Percentiles rank a stretch among this genome's conserved stretches.
Evolutionary conservation across 1,284 basidiomycete genomes (phyloP).

Genomic region (Cutaneotrichosporon sp.): DNA sequence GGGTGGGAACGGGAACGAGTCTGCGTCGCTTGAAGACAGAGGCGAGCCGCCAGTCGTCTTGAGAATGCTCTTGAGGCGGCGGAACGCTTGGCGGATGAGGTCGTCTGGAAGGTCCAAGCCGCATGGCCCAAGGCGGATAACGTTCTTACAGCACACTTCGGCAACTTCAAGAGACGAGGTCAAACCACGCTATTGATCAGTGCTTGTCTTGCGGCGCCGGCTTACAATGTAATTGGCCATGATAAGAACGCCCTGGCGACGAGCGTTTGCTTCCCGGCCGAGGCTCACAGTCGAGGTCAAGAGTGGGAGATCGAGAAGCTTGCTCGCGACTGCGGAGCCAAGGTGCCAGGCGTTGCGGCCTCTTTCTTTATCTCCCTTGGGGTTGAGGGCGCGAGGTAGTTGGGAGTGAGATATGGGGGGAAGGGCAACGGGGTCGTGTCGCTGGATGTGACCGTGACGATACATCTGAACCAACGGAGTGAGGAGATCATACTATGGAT

Average conservation of each 20-base stretch:
- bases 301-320: constrained; percentile 27
- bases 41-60: constrained; percentile 19
- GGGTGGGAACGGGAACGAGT: constrained; percentile 29
- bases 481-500: constrained; percentile 41
- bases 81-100: constrained; percentile 41
- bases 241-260: constrained; percentile 23
- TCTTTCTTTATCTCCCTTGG: constrained; percentile 42
- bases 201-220: background rate
- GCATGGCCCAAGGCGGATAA: constrained; percentile 30
- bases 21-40: background rate
- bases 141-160: constrained; percentile 36
- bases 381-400: constrained; percentile 34
- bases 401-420: constrained; percentile 39
- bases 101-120: constrained; percentile 38
- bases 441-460: constrained; percentile 47
- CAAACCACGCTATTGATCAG: constrained; percentile 32
- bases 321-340: constrained; percentile 33
- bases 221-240: constrained; percentile 46
- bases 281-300: constrained; percentile 13
- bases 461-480: constrained; percentile 41
- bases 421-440: constrained; percentile 41
- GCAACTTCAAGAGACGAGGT: constrained; percentile 28
- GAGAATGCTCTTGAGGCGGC: constrained; percentile 38
- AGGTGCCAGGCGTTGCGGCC: constrained; percentile 43
- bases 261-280: constrained; percentile 16